These are phyloP conservation scores for Aquanectria penicillioides DNA, from an alignment of 2,329 filamentous ascomycete species.

Conservation along the genomic window DNA sequence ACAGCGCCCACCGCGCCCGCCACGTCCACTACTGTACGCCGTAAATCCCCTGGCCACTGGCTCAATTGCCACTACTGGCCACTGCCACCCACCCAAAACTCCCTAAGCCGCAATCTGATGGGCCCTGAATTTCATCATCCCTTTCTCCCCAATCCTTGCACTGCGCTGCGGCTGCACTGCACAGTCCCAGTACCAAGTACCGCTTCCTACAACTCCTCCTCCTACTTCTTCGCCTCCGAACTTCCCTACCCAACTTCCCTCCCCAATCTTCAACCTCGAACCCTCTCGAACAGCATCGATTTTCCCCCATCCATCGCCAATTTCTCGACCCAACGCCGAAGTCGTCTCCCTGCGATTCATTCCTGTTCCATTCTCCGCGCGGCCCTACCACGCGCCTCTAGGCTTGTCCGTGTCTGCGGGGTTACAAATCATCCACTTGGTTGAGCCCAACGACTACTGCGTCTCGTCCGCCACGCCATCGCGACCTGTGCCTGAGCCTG, in stretches of 20 bases:
- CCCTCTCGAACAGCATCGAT: constrained; percentile 27
- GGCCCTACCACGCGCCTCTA: constrained; percentile 38
- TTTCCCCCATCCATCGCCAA: constrained; percentile 5
- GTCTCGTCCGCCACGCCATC: constrained; percentile 35
- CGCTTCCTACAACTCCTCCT: constrained; percentile 26
- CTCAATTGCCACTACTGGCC: constrained; percentile 6
- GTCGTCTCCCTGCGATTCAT: constrained; percentile 19
- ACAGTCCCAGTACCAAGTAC: constrained; percentile 5
- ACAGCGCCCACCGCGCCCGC: constrained; percentile 21
- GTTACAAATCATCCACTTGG: constrained; percentile 42
- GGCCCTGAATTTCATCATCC: constrained; percentile 41
- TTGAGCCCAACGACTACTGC: constrained; percentile 29
- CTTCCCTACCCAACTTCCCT: constrained; percentile 29
- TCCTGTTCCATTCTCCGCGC: constrained; percentile 31
- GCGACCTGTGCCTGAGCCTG: too few relatives aligned
- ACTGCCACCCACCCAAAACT: constrained; percentile 27
- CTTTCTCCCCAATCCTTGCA: constrained; percentile 36
- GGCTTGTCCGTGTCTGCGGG: constrained; percentile 37
- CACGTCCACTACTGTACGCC: constrained; percentile 8
- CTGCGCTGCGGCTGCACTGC: neutral
- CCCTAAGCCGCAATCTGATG: constrained; percentile 35
- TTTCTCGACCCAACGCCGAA: constrained; percentile 10
- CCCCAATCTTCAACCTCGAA: constrained; percentile 15
- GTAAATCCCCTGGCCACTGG: constrained; percentile 7
- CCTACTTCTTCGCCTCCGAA: constrained; percentile 31